A percentile compares a stretch with the other conserved stretches of the same genome.
phyloP scores from a whole-genome alignment of 768 basidiomycete species.

The Tulasnella sp. region DNA sequence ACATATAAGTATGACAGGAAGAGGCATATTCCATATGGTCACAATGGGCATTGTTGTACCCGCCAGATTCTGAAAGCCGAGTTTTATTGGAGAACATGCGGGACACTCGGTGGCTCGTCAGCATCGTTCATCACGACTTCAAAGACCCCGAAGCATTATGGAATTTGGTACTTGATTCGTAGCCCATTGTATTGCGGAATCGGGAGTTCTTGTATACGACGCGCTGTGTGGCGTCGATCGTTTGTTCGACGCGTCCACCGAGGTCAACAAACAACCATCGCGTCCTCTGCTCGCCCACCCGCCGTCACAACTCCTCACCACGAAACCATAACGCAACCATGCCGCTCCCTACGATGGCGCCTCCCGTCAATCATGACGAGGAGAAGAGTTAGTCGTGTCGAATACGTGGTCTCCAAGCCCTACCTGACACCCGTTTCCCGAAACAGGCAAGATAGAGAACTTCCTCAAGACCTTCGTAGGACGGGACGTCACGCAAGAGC shows the following conservation, averaged over 20 bases:
- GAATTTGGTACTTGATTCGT: slow-evolving; percentile 55
- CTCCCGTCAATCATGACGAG: slow-evolving; percentile 51
- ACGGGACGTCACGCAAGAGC: slow-evolving; percentile 48
- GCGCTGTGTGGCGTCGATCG: no score
- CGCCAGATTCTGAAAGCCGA: slow-evolving; percentile 59
- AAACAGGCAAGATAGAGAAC: slow-evolving; percentile 49
- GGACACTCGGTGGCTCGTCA: slow-evolving; percentile 77
- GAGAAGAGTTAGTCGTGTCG: slow-evolving; percentile 47
- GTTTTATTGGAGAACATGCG: slow-evolving; percentile 58
- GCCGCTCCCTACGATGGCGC: slow-evolving; percentile 21
- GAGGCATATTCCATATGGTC: slow-evolving; percentile 95
- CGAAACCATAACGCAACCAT: background rate
- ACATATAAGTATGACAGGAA: slow-evolving; percentile 40
- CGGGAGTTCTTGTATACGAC: no score
- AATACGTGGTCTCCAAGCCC: background rate
- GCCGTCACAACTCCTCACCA: background rate
- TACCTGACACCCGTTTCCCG: background rate
- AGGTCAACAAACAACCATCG: slow-evolving; percentile 4
- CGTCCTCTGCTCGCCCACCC: background rate
- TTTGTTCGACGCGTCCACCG: no score
- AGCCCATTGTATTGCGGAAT: no score
- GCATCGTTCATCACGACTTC: slow-evolving; percentile 87
- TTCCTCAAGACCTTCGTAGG: slow-evolving; percentile 61
- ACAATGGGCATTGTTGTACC: slow-evolving; percentile 84
- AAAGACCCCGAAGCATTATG: slow-evolving; percentile 67